Conservation (phyloP, 768 basidiomycete genomes). For the Udeniomyces megalosporus region DNA sequence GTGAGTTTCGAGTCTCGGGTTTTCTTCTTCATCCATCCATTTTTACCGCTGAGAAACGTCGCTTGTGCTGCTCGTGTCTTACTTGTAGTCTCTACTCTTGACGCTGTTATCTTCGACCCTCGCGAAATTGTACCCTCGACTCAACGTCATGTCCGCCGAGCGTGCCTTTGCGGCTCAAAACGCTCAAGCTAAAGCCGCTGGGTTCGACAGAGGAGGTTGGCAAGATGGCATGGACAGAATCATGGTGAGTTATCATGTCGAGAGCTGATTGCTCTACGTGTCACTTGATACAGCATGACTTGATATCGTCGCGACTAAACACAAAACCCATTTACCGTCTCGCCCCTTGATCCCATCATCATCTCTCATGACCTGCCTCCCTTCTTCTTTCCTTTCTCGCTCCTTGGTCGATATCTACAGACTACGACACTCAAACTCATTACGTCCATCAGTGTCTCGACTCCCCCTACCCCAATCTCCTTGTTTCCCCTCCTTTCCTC, state of each 20-base stretch:
- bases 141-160: neutral
- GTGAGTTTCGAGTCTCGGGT: neutral
- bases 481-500: neutral
- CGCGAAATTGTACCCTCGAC: neutral
- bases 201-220: neutral
- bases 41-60: no score
- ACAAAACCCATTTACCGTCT: neutral
- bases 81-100: neutral
- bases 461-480: neutral
- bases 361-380: neutral
- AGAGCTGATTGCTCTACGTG: neutral
- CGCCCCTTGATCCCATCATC: neutral
- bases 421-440: no score
- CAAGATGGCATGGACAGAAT: neutral
- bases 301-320: no score
- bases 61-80: neutral
- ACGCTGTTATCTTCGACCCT: constrained; percentile 1
- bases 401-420: no score
- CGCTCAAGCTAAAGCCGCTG: no score
- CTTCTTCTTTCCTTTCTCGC: neutral
- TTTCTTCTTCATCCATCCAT: no score
- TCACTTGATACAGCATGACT: neutral
- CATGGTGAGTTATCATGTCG: neutral
- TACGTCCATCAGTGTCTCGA: neutral
- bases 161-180: no score